Evolutionary conservation across 2,329 filamentous ascomycete genomes (phyloP).

Genomic region (Didymella exigua): DNA sequence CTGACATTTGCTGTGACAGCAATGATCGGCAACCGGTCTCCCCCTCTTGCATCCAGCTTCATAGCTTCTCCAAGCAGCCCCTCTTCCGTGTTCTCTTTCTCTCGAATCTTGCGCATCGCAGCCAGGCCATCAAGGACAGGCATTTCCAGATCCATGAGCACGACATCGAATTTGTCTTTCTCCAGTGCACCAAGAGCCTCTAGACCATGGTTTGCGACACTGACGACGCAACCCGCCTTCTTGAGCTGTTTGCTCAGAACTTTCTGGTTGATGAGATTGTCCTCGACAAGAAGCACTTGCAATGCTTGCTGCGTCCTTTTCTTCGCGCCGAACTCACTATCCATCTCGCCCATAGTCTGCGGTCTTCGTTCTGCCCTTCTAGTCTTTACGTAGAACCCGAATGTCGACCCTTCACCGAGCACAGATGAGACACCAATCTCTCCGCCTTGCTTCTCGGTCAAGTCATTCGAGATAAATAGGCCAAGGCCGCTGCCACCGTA

Average conservation of each 20-base stretch:
- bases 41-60: constrained; percentile 29
- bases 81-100: constrained; percentile 49
- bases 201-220: constrained; percentile 46
- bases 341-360: constrained; percentile 13
- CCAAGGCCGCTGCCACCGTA: constrained; percentile 55
- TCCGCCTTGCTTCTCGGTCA: constrained; percentile 54
- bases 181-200: constrained; percentile 45
- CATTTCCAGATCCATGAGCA: constrained; percentile 61
- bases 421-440: constrained; percentile 53
- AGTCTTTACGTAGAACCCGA: constrained; percentile 53
- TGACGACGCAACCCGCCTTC: constrained; percentile 40
- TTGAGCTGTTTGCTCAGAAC: constrained; percentile 46
- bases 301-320: constrained; percentile 16
- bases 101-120: constrained; percentile 55
- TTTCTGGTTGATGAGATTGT: constrained; percentile 49
- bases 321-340: constrained; percentile 5
- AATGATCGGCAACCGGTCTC: constrained; percentile 40
- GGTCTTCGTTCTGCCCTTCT: constrained; percentile 27
- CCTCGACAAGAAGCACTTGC: constrained; percentile 46
- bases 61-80: constrained; percentile 22
- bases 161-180: constrained; percentile 36
- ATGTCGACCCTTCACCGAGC: constrained; percentile 48
- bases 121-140: constrained; percentile 56
- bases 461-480: constrained; percentile 54
- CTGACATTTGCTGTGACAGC: constrained; percentile 48